These are phyloP conservation scores for Naganishia albida DNA, from an alignment of 1,284 basidiomycete genomes.

Conservation along the genomic window DNA sequence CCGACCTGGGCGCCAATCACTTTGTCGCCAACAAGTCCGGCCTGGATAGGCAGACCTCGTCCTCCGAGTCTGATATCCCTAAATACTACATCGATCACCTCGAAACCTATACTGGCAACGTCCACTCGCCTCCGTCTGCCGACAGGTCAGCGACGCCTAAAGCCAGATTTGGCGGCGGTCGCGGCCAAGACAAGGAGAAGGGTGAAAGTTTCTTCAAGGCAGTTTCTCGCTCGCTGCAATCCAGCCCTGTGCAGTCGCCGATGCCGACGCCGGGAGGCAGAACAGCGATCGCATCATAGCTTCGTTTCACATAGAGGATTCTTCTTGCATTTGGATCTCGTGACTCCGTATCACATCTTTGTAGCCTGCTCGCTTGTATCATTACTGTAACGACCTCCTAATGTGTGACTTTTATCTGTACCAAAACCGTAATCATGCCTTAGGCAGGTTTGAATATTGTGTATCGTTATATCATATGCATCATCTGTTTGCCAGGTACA, in stretches of 20 bases:
- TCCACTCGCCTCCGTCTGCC: constrained; percentile 9
- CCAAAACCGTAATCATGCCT: background rate
- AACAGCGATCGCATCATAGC: constrained; percentile 14
- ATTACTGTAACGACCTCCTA: constrained; percentile 24
- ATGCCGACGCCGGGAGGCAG: constrained; percentile 14
- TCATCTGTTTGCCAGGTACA: background rate
- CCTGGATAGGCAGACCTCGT: constrained; percentile 25
- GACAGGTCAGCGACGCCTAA: constrained; percentile 21
- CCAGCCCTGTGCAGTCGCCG: constrained; percentile 21
- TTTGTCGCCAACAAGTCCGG: constrained; percentile 13
- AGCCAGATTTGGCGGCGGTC: constrained; percentile 12
- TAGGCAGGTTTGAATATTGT: background rate
- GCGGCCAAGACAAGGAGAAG: constrained; percentile 19
- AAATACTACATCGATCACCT: constrained; percentile 43
- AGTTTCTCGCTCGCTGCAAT: constrained; percentile 21
- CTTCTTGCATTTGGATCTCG: background rate
- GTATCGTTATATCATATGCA: constrained; percentile 11
- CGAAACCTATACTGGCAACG: constrained; percentile 20
- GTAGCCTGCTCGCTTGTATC: constrained; percentile 12
- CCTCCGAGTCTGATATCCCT: constrained; percentile 40
- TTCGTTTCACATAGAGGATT: constrained; percentile 7
- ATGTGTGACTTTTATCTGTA: constrained; percentile 22
- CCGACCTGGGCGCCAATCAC: constrained; percentile 12
- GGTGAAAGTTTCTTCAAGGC: constrained; percentile 25
- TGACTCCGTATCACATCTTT: background rate